Conservation (phyloP, 768 basidiomycete species). For the Neoboletus subvelutipes region DNA sequence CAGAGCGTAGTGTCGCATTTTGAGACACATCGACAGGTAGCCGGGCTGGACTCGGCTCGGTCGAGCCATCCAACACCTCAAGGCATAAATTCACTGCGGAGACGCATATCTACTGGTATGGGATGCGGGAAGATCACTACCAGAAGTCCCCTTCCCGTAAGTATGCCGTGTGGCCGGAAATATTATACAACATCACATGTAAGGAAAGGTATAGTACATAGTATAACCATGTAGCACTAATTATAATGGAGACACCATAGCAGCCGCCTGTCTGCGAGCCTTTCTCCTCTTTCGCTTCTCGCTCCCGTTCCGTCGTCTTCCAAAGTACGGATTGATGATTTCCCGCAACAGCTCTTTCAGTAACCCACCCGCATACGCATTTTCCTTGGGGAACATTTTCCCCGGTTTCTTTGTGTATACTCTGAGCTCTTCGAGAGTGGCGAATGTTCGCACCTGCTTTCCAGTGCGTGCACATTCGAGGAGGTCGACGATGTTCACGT, state of each 20-base stretch:
- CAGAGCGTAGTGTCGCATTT: too few relatives aligned
- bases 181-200: too few relatives aligned
- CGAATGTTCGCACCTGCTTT: constrained; percentile 23
- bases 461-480: constrained; percentile 19
- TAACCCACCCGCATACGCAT: constrained; percentile 30
- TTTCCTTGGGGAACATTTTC: constrained; percentile 31
- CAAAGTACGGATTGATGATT: constrained; percentile 18
- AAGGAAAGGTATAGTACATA: background rate
- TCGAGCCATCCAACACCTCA: too few relatives aligned
- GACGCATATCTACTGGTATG: background rate
- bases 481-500: constrained; percentile 39
- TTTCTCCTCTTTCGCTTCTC: constrained; percentile 16
- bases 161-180: background rate
- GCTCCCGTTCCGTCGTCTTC: constrained; percentile 21
- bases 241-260: background rate
- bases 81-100: background rate
- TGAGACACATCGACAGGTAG: too few relatives aligned
- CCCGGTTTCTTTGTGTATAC: constrained; percentile 20
- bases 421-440: constrained; percentile 23
- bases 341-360: constrained; percentile 32
- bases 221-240: background rate
- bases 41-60: too few relatives aligned
- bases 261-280: constrained; percentile 10
- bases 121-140: background rate
- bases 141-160: background rate